A percentile compares a stretch with the other conserved stretches of the same genome.
These are phyloP conservation scores for Kwoniella shivajii DNA, from an alignment of 1,284 basidiomycete genomes.

Conservation along the genomic window DNA sequence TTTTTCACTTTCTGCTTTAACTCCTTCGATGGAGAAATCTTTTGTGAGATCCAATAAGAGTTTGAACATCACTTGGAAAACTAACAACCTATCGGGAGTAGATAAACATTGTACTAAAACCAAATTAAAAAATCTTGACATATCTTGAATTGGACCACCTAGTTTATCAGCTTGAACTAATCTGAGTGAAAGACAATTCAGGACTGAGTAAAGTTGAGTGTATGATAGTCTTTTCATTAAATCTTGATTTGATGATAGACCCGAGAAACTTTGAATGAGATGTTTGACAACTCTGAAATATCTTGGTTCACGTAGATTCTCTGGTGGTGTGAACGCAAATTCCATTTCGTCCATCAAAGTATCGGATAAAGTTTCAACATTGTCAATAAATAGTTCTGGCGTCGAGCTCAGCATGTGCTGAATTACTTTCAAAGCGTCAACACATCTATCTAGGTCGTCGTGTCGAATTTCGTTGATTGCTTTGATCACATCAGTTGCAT, in stretches of 20 bases:
- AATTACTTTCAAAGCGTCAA: slow-evolving; percentile 91
- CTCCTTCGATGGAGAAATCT: slow-evolving; percentile 70
- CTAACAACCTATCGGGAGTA: slow-evolving; percentile 84
- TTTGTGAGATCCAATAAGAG: slow-evolving; percentile 85
- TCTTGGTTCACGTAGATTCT: slow-evolving; percentile 69
- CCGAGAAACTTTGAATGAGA: slow-evolving; percentile 74
- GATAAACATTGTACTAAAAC: slow-evolving; percentile 92
- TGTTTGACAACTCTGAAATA: slow-evolving; percentile 93
- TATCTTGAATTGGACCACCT: slow-evolving; percentile 71
- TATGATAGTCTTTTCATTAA: slow-evolving; percentile 36
- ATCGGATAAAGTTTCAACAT: slow-evolving; percentile 69
- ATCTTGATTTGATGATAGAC: slow-evolving; percentile 31
- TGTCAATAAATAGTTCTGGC: slow-evolving; percentile 59
- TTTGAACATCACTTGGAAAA: slow-evolving; percentile 80
- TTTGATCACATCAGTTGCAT: slow-evolving; percentile 18
- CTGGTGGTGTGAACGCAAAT: slow-evolving; percentile 78
- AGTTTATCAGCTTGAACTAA: slow-evolving; percentile 77
- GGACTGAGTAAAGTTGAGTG: slow-evolving; percentile 56
- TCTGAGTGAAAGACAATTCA: slow-evolving; percentile 85
- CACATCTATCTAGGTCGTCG: slow-evolving; percentile 77
- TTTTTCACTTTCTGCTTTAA: slow-evolving; percentile 67
- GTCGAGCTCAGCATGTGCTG: slow-evolving; percentile 76
- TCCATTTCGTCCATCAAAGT: slow-evolving; percentile 86
- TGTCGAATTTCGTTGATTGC: slow-evolving; percentile 44
- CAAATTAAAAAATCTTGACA: slow-evolving; percentile 97